Base-by-base conservation (phyloP, 1,284 basidiomycete species). In the Ganoderma resinaceum region DNA sequence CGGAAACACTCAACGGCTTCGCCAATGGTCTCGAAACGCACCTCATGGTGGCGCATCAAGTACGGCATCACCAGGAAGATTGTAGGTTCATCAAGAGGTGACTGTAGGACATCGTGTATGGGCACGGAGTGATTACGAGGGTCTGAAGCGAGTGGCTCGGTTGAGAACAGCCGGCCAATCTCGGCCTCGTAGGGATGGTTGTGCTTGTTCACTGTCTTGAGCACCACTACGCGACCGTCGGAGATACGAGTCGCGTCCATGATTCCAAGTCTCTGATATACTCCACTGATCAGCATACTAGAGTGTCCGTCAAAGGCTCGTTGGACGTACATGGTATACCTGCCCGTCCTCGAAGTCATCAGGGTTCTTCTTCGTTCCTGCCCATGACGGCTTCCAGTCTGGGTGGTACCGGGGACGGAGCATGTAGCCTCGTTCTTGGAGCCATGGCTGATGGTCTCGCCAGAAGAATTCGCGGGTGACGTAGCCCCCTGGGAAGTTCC, bases 1-100 rank as follows among this genome's bases (percentile, higher is more conserved):
- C 59, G 57, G 31, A 78, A 61, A 62, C 78, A 80, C 9, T 75
- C 73, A 1, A 79, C 49, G 4, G 71, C 74, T 62, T 82, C 80
- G 6, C 76, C 76, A 8, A 75, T 55, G 1, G 75, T 75, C 6
- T 63, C 62, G 59, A 81, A 76, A 0, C 23, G 61, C 3, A 76
- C 76, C 16, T 72, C 35, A n/a, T 74, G 31, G 42, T 71, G 75
- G 0, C 49, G 62, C 5, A 76, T 70, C 1, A 80, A 70, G 2
- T 74, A 57, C 0, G 79, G 74, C 70, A 79, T 74, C 23, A 81
- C 78, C 4, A 80, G 29, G 29, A 78, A 69, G 0, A 42, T 31
- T 2, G 62, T 40, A 18, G 65, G 65, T 0, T 73, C 57, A 37
- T 73, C 71, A 1, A 75, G 52, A 0, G 72, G 73, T 3, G 70